These are phyloP conservation scores for Trichodelitschia bisporula DNA, from an alignment of 495 filamentous ascomycete genomes.

Conservation along the genomic window DNA sequence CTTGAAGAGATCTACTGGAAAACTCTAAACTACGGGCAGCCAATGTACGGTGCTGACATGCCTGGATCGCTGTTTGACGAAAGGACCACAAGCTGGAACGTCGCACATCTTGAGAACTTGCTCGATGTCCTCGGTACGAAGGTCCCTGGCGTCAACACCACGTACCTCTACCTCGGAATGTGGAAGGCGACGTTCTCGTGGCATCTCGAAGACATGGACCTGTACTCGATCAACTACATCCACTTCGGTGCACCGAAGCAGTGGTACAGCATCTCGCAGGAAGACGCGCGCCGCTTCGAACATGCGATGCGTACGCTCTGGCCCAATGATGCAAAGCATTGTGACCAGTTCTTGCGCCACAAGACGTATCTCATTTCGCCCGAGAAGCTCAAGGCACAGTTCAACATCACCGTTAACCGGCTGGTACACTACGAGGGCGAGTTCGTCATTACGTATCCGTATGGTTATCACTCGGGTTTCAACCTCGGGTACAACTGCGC, in stretches of 20 bases:
- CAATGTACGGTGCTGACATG: conserved; percentile 93
- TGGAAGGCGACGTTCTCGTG: conserved; percentile 99
- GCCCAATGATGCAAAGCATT: conserved; percentile 91
- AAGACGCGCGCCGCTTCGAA: conserved; percentile 84
- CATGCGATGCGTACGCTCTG: conserved; percentile 87
- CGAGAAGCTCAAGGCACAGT: conserved; percentile 56
- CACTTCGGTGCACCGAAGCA: conserved; percentile 97
- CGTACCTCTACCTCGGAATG: conserved; percentile 97
- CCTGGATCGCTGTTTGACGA: conserved; percentile 90
- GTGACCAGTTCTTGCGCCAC: conserved; percentile 87
- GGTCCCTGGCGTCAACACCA: conserved; percentile 91
- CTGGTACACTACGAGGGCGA: conserved; percentile 92
- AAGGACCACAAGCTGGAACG: conserved; percentile 64
- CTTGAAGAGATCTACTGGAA: conserved; percentile 90
- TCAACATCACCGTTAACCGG: conserved; percentile 84
- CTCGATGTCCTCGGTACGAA: conserved; percentile 88
- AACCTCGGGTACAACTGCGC: conserved; percentile 98
- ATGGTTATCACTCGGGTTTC: conserved; percentile 95
- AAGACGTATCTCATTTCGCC: conserved; percentile 98
- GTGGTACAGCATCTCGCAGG: conserved; percentile 97
- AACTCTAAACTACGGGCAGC: conserved; percentile 77
- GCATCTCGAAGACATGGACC: conserved; percentile 95
- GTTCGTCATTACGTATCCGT: conserved; percentile 96
- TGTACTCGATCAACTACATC: conserved; percentile 99
- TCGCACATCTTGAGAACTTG: conserved; percentile 78